These are phyloP conservation scores for Gelatoporia subvermispora DNA, from an alignment of 768 basidiomycete genomes.

Conservation along the genomic window DNA sequence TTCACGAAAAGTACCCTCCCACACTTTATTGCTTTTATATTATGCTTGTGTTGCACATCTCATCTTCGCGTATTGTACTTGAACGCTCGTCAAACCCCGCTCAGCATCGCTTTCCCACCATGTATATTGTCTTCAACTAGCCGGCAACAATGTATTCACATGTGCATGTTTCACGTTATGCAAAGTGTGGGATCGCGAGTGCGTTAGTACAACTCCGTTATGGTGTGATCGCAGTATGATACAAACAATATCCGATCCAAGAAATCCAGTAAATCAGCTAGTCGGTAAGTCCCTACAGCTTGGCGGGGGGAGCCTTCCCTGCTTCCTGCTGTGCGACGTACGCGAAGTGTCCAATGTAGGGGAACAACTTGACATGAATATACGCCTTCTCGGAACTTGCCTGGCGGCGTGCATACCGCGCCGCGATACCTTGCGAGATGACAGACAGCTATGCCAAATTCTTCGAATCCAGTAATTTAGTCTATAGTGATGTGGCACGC, in stretches of 20 bases:
- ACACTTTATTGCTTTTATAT: not conserved
- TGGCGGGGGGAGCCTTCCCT: constrained; percentile 21
- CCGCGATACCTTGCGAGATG: constrained; percentile 88
- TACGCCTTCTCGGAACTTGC: constrained; percentile 81
- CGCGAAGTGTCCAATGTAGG: constrained; percentile 60
- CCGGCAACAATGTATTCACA: too few species aligned
- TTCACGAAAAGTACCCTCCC: not conserved
- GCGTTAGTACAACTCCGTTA: too few species aligned
- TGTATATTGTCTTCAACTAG: not conserved
- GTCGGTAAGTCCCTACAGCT: too few species aligned
- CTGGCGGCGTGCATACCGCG: constrained; percentile 78
- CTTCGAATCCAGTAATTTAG: constrained; percentile 9
- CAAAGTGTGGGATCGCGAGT: too few species aligned
- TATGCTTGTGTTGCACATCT: not conserved
- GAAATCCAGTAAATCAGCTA: too few species aligned
- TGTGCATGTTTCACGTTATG: too few species aligned
- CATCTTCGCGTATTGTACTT: constrained; percentile 1
- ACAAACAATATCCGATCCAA: too few species aligned
- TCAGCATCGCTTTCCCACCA: constrained; percentile 2
- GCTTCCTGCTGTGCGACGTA: constrained; percentile 52
- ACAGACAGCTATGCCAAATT: constrained; percentile 71
- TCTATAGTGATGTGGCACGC: constrained; percentile 20
- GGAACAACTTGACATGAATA: constrained; percentile 42
- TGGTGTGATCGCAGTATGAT: too few species aligned
- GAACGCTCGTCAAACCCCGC: constrained; percentile 4